Conservation (phyloP, 139 green algal species). For the Chlamydomonas schloesseri region DNA sequence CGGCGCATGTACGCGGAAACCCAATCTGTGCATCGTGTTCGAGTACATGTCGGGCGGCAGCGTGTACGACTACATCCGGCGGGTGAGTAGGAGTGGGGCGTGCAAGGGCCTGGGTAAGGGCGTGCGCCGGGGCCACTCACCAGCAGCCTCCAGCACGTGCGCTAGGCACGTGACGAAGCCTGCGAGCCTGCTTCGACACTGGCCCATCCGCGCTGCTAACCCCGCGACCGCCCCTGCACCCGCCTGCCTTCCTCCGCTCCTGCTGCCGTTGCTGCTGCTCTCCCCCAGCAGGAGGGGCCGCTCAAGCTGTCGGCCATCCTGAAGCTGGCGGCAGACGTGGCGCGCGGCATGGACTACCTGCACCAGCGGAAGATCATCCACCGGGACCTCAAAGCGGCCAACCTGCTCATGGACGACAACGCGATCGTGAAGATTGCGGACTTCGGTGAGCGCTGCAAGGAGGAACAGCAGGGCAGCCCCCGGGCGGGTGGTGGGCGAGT, state of each 20-base stretch:
- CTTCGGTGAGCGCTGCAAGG: slow-evolving; percentile 80
- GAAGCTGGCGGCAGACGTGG: slow-evolving; percentile 89
- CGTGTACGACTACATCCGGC: slow-evolving; percentile 95
- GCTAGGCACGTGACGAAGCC: too few species aligned
- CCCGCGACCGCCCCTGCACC: too few species aligned
- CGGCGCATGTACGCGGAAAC: slow-evolving; percentile 95
- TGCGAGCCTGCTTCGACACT: too few species aligned
- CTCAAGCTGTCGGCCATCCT: slow-evolving; percentile 81
- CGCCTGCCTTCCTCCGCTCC: too few species aligned
- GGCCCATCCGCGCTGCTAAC: too few species aligned
- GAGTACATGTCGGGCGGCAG: slow-evolving; percentile 98
- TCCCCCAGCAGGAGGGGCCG: slow-evolving; percentile 55
- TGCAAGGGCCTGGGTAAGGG: background rate
- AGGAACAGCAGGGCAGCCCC: too few species aligned
- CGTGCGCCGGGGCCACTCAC: too few species aligned
- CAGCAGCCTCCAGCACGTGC: too few species aligned
- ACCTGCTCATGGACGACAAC: slow-evolving; percentile 98
- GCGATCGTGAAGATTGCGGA: slow-evolving; percentile 94
- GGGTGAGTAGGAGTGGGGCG: slow-evolving; percentile 50
- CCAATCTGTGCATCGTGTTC: slow-evolving; percentile 99
- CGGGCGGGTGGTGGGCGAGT: too few species aligned
- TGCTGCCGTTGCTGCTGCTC: too few species aligned
- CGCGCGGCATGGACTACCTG: slow-evolving; percentile 99
- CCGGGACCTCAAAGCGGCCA: slow-evolving; percentile 85
- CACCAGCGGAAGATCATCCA: slow-evolving; percentile 99